Base-by-base conservation (phyloP, 23 red algal genomes). In the Rhodosorus marinus region DNA sequence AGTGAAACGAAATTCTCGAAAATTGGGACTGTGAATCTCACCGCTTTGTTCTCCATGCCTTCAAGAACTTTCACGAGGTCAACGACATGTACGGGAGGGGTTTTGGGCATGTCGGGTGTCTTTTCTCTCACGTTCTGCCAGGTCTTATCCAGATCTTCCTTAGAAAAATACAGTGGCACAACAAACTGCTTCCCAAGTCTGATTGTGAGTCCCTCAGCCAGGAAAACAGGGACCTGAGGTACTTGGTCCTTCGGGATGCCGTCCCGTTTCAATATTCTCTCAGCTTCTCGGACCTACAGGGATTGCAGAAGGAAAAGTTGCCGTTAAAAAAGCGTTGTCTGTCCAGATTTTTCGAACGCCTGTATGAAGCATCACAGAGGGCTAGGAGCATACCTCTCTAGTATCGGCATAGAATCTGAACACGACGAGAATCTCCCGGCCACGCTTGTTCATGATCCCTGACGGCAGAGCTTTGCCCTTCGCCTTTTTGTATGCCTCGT, bases 401-500 rank as follows among this genome's bases (percentile, higher is more conserved):
- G 63, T 66, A 52, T 82, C 75, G 11, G 87, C 77, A 31, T 66
- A 82, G 61, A 94, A 82, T 7, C 77, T 68, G 26, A 94, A 94
- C 1, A 83, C 79, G 77, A 94, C 84, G 29, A 61, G 63, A 25
- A 94, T 55, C 54, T 94, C 87, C 35, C 80, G 74, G 0, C 87
- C 87, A 27, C 66, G 56, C 15, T 57, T 50, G 6, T 75, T 79
- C 19, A 74, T 65, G 30, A 94, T 68, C 1, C 87, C 87, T 27
- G 65, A 66, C 35, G 77, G 77, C 23, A 54, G 68, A 1, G 87
- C 72, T 49, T 82, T 82, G 42, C 60, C 70, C 64, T 82, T 83
- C 19, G 84, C 87, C 87, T 83, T 94, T 59, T 94, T 79, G 30
- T 82, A 94, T 19, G 87, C 87, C 51, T 81, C 76, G 42, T 94